Percentiles rank a stretch among this genome's conserved stretches.
Evolutionary conservation across 2,329 filamentous ascomycete genomes (phyloP).

Genomic region (Botrytis hyacinthi): DNA sequence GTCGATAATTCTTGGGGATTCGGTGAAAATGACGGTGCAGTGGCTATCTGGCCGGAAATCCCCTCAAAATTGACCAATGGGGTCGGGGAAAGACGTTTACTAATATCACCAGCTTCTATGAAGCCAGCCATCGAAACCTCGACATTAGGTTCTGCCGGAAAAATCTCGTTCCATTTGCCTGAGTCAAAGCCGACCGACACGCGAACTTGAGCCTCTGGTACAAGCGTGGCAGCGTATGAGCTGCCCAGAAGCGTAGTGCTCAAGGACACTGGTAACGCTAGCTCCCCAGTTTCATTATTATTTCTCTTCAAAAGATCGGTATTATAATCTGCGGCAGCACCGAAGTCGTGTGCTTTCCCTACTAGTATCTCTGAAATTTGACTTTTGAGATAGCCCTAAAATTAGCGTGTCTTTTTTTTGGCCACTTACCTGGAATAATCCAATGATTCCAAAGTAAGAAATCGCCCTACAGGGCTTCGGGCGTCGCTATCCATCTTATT

Average conservation of each 20-base stretch:
- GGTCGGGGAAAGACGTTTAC: background rate
- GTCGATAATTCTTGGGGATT: no score
- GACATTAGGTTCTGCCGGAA: background rate
- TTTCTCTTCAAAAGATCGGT: background rate
- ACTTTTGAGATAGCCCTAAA: no score
- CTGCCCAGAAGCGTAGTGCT: background rate
- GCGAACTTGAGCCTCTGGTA: background rate
- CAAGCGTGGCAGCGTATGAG: background rate
- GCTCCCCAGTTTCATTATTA: rapidly evolving
- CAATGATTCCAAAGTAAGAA: background rate
- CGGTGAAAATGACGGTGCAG: background rate
- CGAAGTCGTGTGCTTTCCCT: background rate
- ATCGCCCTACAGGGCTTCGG: background rate
- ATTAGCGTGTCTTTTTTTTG: conserved; percentile 8
- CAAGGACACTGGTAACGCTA: background rate
- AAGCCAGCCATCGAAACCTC: background rate
- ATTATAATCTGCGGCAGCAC: background rate
- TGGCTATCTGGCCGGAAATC: background rate
- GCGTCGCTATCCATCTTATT: background rate
- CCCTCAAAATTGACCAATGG: background rate
- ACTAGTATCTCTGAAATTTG: no score
- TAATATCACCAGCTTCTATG: background rate
- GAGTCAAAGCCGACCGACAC: background rate
- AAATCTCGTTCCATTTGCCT: background rate
- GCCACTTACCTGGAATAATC: background rate